These are phyloP conservation scores for Nannochloris sp. DNA, from an alignment of 139 green algal genomes.

Conservation along the genomic window DNA sequence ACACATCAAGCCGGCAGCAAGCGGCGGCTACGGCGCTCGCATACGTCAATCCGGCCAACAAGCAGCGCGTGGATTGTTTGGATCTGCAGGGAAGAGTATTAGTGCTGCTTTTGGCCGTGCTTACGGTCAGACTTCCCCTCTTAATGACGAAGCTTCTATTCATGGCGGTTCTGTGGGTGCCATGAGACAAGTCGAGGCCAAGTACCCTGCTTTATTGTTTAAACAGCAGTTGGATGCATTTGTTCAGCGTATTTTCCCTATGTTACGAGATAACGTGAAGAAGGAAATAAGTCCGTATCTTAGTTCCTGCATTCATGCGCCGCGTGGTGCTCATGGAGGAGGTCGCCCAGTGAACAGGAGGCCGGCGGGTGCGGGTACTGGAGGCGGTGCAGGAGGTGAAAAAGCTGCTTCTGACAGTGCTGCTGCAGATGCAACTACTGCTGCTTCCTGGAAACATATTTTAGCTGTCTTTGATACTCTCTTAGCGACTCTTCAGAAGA, in stretches of 20 bases:
- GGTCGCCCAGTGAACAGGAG: no score
- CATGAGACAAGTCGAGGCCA: slow-evolving; percentile 85
- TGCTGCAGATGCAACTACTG: not conserved
- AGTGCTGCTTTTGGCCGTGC: not conserved
- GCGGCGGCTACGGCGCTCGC: slow-evolving; percentile 32
- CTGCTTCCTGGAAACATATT: slow-evolving; percentile 69
- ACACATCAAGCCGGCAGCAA: slow-evolving; percentile 81
- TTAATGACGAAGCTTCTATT: slow-evolving; percentile 64
- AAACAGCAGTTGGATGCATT: slow-evolving; percentile 99
- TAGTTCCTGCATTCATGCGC: slow-evolving; percentile 76
- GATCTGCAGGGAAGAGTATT: slow-evolving; percentile 3
- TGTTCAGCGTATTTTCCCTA: slow-evolving; percentile 97
- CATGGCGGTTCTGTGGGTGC: slow-evolving; percentile 69
- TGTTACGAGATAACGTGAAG: slow-evolving; percentile 97
- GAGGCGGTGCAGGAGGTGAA: slow-evolving; percentile 1
- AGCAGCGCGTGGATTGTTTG: slow-evolving; percentile 34
- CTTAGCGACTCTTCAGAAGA: slow-evolving; percentile 69
- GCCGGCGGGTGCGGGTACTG: not conserved
- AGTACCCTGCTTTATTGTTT: slow-evolving; percentile 98
- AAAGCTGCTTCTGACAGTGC: not conserved
- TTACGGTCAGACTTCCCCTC: slow-evolving; percentile 29
- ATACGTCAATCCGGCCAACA: slow-evolving; percentile 16
- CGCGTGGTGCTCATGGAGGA: slow-evolving; percentile 19
- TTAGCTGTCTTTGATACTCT: slow-evolving; percentile 76
- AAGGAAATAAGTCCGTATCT: slow-evolving; percentile 87